Percentiles rank a stretch among this genome's conserved stretches.
phyloP scores from a whole-genome alignment of 2,329 filamentous ascomycete species.

The Aphanocladium album region DNA sequence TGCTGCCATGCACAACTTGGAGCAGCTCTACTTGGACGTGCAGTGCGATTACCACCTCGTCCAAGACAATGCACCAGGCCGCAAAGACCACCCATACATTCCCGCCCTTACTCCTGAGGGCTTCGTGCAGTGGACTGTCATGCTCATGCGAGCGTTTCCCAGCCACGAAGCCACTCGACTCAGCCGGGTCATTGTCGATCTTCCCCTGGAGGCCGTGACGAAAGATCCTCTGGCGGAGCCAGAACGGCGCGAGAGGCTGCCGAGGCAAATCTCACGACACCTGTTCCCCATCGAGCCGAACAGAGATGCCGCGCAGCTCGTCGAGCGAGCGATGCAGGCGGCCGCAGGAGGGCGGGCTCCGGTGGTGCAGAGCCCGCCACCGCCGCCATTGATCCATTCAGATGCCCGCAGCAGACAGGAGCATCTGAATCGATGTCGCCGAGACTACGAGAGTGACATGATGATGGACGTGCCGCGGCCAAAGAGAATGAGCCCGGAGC shows the following conservation, averaged over 20 bases:
- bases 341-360: not conserved
- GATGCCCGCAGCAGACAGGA: conserved; percentile 4
- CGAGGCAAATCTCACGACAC: conserved; percentile 70
- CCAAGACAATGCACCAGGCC: conserved; percentile 39
- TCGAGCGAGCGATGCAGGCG: conserved; percentile 53
- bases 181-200: conserved; percentile 59
- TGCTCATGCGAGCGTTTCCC: conserved; percentile 70
- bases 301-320: conserved; percentile 49
- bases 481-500: not conserved
- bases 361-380: not conserved
- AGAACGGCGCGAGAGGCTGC: conserved; percentile 66
- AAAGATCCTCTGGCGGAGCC: conserved; percentile 49
- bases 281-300: conserved; percentile 62
- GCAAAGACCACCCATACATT: conserved; percentile 49
- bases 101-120: conserved; percentile 64
- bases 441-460: not conserved
- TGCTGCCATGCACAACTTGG: not conserved
- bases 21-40: conserved; percentile 45
- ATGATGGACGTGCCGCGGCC: not conserved
- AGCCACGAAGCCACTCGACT: conserved; percentile 69
- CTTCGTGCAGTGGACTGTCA: conserved; percentile 66
- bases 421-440: not conserved
- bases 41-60: conserved; percentile 62
- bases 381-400: conserved; percentile 1
- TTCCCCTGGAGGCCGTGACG: conserved; percentile 54